Base-by-base conservation (phyloP, 2,329 filamentous ascomycete genomes). In the Alternaria dauci region DNA sequence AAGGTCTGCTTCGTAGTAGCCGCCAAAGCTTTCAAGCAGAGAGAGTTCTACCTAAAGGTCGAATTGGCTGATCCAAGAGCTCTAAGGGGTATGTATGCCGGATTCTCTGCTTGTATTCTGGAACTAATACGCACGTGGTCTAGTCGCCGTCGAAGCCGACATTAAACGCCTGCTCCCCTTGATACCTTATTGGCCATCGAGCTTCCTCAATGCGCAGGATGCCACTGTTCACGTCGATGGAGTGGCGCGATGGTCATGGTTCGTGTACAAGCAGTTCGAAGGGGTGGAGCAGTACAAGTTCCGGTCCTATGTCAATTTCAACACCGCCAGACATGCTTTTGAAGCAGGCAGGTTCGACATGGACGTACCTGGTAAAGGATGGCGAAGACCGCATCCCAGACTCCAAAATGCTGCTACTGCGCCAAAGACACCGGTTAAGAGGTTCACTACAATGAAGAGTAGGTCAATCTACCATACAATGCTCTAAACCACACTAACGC, bases 31-130 rank as follows among this genome's bases (percentile, higher is more conserved):
- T 58, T 62, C 14, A 6, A 54, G 6, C 28, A 57, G 11, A 57
- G 58, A 4, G 55, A 63, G 32, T 68, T 68, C 39, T 58, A 59
- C 12, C 39, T 65, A 6, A 47, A 59, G n/a, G 32, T 57, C 14
- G 23, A 23, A 2, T 14, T 61, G 18, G 42, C 39, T 0, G 55
- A 66, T 16, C 54, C 9, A 52, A 46, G 18, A 9, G 44, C 38
- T 26, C 5, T 57, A 4, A 30, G 54, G 30, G 12, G 54, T 56
- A 57, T n/a, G 28, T 12, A 25, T 43, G 6, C 8, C 2, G 28
- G 1, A 1, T 12, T 5, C 18, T 20, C 2, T 6, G 26, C 14
- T 39, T 39, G 8, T 14, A 2, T 11, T 8, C 23, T 30, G 3
- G n/a, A 43, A n/a, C 23, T 16, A 2, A 48, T 11, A 34, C n/a